These are phyloP conservation scores for Flaveria bidentis DNA, from an alignment of 129 eudicot species.

Conservation along the genomic window DNA sequence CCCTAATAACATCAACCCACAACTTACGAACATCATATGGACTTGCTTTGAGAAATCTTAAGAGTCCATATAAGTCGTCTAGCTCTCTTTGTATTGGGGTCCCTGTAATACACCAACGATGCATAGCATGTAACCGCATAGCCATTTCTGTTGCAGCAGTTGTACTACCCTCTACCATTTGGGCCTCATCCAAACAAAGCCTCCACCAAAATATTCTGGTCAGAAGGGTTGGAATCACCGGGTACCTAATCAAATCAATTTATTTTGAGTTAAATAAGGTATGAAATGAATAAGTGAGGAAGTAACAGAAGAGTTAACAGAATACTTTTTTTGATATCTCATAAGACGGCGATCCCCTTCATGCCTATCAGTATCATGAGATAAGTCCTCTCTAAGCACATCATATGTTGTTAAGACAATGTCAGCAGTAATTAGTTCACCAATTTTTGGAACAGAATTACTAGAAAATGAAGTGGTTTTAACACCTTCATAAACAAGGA, in stretches of 20 bases:
- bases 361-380: conserved; percentile 91
- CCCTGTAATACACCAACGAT: conserved; percentile 97
- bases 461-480: conserved; percentile 45
- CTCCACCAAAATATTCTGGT: conserved; percentile 96
- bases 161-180: conserved; percentile 90
- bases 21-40: conserved; percentile 73
- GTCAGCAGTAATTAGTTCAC: conserved; percentile 69
- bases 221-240: conserved; percentile 82
- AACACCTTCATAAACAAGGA: conserved; percentile 84
- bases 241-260: conserved; percentile 58
- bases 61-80: conserved; percentile 90
- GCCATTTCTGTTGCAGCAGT: conserved; percentile 96
- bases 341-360: conserved; percentile 85
- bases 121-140: conserved; percentile 66
- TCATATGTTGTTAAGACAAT: conserved; percentile 95
- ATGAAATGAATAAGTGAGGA: conserved; percentile 1
- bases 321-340: conserved; percentile 78
- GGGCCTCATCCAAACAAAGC: conserved; percentile 97
- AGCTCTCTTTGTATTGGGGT: conserved; percentile 91
- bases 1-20: conserved; percentile 89
- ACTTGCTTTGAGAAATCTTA: conserved; percentile 75
- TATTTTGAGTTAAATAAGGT: not conserved
- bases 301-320: not conserved
- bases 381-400: conserved; percentile 81
- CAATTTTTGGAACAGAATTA: conserved; percentile 46